Percentiles rank a stretch among this genome's conserved stretches.
These are phyloP conservation scores for Amanita fuliginea DNA, from an alignment of 768 basidiomycete genomes.

Conservation along the genomic window DNA sequence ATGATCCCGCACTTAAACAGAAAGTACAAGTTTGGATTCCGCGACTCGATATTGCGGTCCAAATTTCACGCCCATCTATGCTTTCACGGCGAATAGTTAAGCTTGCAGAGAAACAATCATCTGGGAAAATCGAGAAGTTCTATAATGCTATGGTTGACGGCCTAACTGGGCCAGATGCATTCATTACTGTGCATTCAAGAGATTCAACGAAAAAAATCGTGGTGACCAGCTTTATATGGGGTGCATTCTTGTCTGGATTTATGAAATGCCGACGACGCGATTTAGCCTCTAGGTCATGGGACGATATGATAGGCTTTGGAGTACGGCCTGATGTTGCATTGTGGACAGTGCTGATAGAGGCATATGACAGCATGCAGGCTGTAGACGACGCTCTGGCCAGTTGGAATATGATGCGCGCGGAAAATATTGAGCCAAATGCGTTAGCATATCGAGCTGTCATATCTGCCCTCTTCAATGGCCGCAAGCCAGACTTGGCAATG, in stretches of 20 bases:
- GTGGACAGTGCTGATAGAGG: slow-evolving; percentile 67
- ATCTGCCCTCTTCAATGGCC: slow-evolving; percentile 42
- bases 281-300: slow-evolving; percentile 56
- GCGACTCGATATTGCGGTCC: slow-evolving; percentile 38
- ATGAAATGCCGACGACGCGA: slow-evolving; percentile 43
- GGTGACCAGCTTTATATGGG: slow-evolving; percentile 52
- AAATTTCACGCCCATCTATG: slow-evolving; percentile 37
- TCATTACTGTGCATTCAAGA: slow-evolving; percentile 35
- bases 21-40: slow-evolving; percentile 35
- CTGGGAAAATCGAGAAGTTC: slow-evolving; percentile 27
- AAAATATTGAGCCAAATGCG: slow-evolving; percentile 46
- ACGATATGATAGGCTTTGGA: slow-evolving; percentile 42
- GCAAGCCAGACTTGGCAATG: slow-evolving; percentile 40
- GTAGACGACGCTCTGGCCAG: slow-evolving; percentile 41
- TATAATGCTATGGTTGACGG: slow-evolving; percentile 43
- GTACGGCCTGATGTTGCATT: slow-evolving; percentile 41
- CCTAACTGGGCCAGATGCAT: slow-evolving; percentile 39
- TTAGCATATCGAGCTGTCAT: slow-evolving; percentile 64
- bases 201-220: slow-evolving; percentile 28
- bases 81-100: slow-evolving; percentile 40
- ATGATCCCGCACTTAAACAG: slow-evolving; percentile 22
- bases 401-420: slow-evolving; percentile 55
- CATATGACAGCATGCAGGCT: slow-evolving; percentile 41
- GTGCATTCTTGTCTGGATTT: slow-evolving; percentile 55
- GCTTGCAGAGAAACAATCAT: slow-evolving; percentile 25